Conservation (phyloP, 2,329 filamentous ascomycete species). For the Cladorrhinum sp. region DNA sequence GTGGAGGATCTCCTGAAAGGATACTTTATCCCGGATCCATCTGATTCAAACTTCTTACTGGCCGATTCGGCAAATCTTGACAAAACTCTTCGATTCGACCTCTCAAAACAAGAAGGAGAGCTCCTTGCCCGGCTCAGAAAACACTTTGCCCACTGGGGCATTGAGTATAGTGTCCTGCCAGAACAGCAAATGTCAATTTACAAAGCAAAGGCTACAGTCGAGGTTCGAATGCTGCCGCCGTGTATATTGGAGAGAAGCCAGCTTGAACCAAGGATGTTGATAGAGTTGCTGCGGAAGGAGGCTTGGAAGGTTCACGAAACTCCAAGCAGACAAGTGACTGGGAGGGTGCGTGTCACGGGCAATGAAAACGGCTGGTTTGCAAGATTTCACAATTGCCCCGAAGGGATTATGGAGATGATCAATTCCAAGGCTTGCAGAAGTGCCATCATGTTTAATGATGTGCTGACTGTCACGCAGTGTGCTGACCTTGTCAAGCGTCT, state of each 20-base stretch:
- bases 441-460: slow-evolving; percentile 85
- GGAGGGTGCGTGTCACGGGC: background rate
- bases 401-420: slow-evolving; percentile 70
- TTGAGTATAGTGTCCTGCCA: slow-evolving; percentile 54
- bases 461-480: slow-evolving; percentile 58
- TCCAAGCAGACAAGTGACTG: slow-evolving; percentile 16
- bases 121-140: slow-evolving; percentile 53
- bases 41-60: background rate
- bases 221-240: slow-evolving; percentile 55
- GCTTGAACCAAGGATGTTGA: slow-evolving; percentile 66
- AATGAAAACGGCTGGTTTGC: slow-evolving; percentile 51
- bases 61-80: slow-evolving; percentile 40
- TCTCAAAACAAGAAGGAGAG: slow-evolving; percentile 57
- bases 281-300: slow-evolving; percentile 72
- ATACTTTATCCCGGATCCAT: slow-evolving; percentile 42
- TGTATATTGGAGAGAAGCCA: slow-evolving; percentile 74
- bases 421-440: slow-evolving; percentile 73
- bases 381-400: slow-evolving; percentile 66
- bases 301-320: slow-evolving; percentile 63
- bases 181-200: background rate
- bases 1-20: slow-evolving; percentile 67
- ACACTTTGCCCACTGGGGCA: slow-evolving; percentile 72
- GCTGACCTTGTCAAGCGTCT: slow-evolving; percentile 53
- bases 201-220: slow-evolving; percentile 11
- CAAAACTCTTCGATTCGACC: slow-evolving; percentile 61